Percentiles rank a stretch among this genome's conserved stretches.
Conservation (phyloP, 2,329 filamentous ascomycete genomes). For the Didymella lethalis region DNA sequence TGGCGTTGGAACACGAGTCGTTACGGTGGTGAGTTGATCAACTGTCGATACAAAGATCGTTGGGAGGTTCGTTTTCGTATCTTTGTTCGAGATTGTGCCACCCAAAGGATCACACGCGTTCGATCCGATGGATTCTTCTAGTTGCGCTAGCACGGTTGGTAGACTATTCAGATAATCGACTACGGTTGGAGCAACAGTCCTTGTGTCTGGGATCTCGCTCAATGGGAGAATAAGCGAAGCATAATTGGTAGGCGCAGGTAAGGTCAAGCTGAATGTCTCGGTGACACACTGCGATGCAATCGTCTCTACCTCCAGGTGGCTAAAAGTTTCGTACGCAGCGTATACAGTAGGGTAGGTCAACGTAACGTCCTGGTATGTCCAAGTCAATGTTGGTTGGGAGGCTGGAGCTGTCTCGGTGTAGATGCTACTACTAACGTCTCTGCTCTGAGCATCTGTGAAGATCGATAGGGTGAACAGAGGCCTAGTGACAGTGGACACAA, state of each 20-base stretch:
- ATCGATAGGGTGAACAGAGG: constrained; percentile 37
- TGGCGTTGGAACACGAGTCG: no score
- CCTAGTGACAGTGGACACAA: constrained; percentile 23
- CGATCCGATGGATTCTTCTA: constrained; percentile 38
- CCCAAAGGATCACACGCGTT: constrained; percentile 45
- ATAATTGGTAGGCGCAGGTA: constrained; percentile 42
- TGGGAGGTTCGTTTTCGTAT: no score
- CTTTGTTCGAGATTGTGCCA: neutral
- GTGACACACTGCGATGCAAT: constrained; percentile 33
- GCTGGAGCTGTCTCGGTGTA: constrained; percentile 26
- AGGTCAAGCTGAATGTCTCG: constrained; percentile 23
- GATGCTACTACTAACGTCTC: constrained; percentile 25
- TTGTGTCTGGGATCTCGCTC: constrained; percentile 31
- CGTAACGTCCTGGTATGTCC: constrained; percentile 35
- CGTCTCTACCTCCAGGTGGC: constrained; percentile 34
- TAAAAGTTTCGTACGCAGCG: constrained; percentile 43
- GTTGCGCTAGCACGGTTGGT: constrained; percentile 40
- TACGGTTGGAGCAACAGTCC: constrained; percentile 37
- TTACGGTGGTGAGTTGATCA: no score
- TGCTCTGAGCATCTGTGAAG: constrained; percentile 26
- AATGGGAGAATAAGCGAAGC: constrained; percentile 33
- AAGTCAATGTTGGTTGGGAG: constrained; percentile 35
- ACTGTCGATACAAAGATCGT: no score
- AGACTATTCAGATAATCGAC: constrained; percentile 43
- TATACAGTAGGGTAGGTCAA: constrained; percentile 47